Conservation (phyloP, 2,329 filamentous ascomycete genomes). For the Endothia cerciana region DNA sequence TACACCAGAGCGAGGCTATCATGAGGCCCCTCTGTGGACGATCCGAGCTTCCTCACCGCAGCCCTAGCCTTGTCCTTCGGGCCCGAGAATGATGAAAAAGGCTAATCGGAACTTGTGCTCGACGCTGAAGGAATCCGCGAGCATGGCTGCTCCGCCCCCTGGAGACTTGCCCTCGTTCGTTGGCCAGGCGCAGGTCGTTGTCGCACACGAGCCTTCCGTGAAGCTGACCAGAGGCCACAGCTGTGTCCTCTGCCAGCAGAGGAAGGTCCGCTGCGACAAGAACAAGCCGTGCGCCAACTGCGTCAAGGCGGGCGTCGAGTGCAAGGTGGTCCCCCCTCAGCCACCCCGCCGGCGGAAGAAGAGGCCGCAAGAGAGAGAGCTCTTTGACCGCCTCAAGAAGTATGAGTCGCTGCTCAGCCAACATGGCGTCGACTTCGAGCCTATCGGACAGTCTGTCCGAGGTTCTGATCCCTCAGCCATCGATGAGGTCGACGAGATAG, state of each 20-base stretch:
- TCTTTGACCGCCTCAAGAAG: slow-evolving; percentile 69
- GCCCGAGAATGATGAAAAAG: slow-evolving; percentile 26
- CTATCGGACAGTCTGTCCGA: slow-evolving; percentile 59
- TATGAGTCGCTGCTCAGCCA: slow-evolving; percentile 70
- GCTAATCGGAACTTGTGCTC: slow-evolving; percentile 21
- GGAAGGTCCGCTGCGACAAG: slow-evolving; percentile 76
- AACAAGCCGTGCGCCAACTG: slow-evolving; percentile 73
- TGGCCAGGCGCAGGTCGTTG: slow-evolving; percentile 33
- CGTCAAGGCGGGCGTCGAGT: slow-evolving; percentile 64
- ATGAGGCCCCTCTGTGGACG: neutral
- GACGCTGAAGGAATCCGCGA: slow-evolving; percentile 17
- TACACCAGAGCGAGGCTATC: neutral
- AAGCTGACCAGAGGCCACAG: slow-evolving; percentile 64
- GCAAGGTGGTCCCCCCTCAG: slow-evolving; percentile 60
- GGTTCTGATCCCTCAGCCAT: slow-evolving; percentile 41
- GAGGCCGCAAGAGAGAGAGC: slow-evolving; percentile 70
- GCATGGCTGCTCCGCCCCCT: slow-evolving; percentile 27
- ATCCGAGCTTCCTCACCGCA: slow-evolving; percentile 13
- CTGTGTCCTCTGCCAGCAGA: slow-evolving; percentile 76
- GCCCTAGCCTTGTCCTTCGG: slow-evolving; percentile 26
- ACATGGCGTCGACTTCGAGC: slow-evolving; percentile 70
- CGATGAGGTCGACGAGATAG: slow-evolving; percentile 60
- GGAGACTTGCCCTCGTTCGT: slow-evolving; percentile 31
- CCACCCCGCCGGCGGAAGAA: slow-evolving; percentile 63
- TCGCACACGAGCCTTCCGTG: slow-evolving; percentile 44